Evolutionary conservation across 2,329 filamentous ascomycete genomes (phyloP), one percentile per base, ranked within the genome.

Genomic region (Pseudofabraea citricarpa): DNA sequence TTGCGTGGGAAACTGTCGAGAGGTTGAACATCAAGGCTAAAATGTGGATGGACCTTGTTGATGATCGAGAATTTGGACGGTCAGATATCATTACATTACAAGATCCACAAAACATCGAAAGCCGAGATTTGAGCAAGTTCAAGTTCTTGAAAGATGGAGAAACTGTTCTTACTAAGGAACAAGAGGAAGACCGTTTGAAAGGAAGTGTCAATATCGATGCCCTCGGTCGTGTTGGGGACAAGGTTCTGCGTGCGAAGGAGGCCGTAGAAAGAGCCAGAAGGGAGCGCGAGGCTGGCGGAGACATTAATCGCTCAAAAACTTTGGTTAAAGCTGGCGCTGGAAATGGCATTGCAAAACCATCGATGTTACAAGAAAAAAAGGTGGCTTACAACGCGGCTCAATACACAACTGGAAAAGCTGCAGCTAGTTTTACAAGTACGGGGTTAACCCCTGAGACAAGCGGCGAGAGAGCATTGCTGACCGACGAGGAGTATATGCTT

Each of bases 401-500:
- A 41, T 88, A 96, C 64, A 97, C 93, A 0, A 96, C 88, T 0
- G 93, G 93, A 42, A 81, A 81, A 56, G 90, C 93, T 3, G 93
- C 93, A 1, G 91, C 91, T 6, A 95, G 89, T 49, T 95, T 97
- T 65, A 98, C 93, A 6, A 94, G 87, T 55, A 98, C 93, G 0
- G 91, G 93, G 5, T 68, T 98, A 40, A 96, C 91, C 0, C 90
- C 90, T 0, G 87, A 94, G 60, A 98, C 93, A 0, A 90, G 87
- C 43, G 85, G 81, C 54, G 89, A 94, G 58, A 78, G 90, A 42
- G 91, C 93, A 4, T 71, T 94, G 36, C 75, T 98, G 36, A 88
- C 85, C 1, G 90, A 96, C 50, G 93, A 98, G 67, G 90, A 97
- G 61, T 98, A 91, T 66, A 94, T 98, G 87, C 76, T 98, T 42